Conservation (phyloP, 768 basidiomycete genomes). For the Fomitopsis serialis region DNA sequence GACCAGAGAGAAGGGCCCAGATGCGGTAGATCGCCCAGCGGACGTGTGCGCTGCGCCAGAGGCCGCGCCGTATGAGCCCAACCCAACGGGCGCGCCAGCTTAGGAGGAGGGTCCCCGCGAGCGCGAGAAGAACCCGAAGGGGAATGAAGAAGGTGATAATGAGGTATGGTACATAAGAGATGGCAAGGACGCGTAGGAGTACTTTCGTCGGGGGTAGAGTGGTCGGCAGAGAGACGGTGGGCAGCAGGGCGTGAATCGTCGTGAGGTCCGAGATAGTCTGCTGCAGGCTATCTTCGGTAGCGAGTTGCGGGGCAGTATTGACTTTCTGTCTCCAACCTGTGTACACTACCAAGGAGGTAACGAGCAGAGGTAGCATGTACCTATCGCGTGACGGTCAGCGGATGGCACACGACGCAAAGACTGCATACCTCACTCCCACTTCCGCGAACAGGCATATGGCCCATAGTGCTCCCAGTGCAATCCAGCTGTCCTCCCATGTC, state of each 20-base stretch:
- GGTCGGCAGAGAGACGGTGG: constrained; percentile 30
- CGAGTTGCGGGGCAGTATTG: constrained; percentile 21
- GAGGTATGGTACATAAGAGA: constrained; percentile 63
- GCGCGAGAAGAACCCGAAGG: constrained; percentile 53
- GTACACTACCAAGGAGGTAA: constrained; percentile 35
- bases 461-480: constrained; percentile 75
- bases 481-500: constrained; percentile 55
- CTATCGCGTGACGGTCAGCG: constrained; percentile 26
- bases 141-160: constrained; percentile 58
- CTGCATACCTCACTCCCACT: constrained; percentile 38
- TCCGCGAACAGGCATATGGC: constrained; percentile 54
- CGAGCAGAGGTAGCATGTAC: constrained; percentile 51
- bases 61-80: constrained; percentile 41
- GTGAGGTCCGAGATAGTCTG: constrained; percentile 59
- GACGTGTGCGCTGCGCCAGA: constrained; percentile 64
- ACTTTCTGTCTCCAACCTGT: constrained; percentile 19
- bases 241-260: constrained; percentile 55
- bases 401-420: constrained; percentile 3
- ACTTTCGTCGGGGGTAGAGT: constrained; percentile 24
- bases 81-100: constrained; percentile 69
- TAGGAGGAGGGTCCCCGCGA: constrained; percentile 53
- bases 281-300: constrained; percentile 54
- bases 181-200: constrained; percentile 50
- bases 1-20: constrained; percentile 49
- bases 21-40: constrained; percentile 55